Base-by-base conservation (phyloP, 257 asterid genomes). In the Orobanche coerulescens region DNA sequence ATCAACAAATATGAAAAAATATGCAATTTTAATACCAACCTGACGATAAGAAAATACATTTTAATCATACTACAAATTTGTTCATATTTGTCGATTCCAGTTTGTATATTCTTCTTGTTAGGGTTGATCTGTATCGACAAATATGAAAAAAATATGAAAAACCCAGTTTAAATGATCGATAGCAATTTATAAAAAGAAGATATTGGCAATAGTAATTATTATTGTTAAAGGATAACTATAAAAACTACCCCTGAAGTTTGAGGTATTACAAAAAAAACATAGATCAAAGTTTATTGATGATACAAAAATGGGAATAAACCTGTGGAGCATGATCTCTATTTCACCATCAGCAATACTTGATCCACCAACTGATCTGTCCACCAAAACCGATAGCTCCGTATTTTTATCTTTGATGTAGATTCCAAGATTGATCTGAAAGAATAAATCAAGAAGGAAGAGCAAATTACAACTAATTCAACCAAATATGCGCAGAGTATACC, bases 361-460 rank as follows among this genome's bases (percentile, higher is more conserved):
- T 65, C 98, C 98, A 68, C 97, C 97, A 22, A 86, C 90, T 31
- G 98, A 75, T 73, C 98, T 84, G 69, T 93, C 98, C 65, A 89
- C 98, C 81, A 93, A 84, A 73, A 93, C 74, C 1, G 98, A 93
- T 66, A 93, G 62, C 79, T 86, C 98, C 4, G 82, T 81, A 68
- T 25, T 78, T 46, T 76, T 47, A 58, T 93, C 98, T 70, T 93
- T 87, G 66, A 86, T 75, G 82, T 79, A 93, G 59, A 80, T 79
- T 56, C 98, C 98, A 59, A 82, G 98, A 80, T 89, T 93, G 53
- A 93, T 83, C 98, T 93, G 87, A 64, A 69, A 69, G 37, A 70
- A 30, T 19, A 28, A 20, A 6, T 3, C 51, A 37, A 49, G 20
- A 42, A 5, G 22, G 31, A 34, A 64, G 20, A 44, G n/a, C 46